Evolutionary conservation across 2,329 filamentous ascomycete genomes (phyloP).

Genomic region (Allantophomopsis cytisporea): DNA sequence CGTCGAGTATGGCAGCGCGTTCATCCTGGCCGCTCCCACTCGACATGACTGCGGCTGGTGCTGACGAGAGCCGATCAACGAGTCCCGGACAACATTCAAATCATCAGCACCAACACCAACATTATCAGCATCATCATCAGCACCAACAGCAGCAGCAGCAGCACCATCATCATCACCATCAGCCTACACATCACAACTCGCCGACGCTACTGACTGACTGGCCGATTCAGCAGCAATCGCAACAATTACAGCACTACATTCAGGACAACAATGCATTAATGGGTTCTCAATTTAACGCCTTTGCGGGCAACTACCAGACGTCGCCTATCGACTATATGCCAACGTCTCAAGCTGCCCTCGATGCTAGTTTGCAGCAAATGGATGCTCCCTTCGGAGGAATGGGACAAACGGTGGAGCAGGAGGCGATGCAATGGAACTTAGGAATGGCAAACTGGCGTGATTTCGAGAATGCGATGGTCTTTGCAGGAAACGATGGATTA

Average conservation of each 20-base stretch:
- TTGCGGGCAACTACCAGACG: constrained; percentile 15
- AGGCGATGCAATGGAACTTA: constrained; percentile 43
- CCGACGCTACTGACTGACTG: constrained; percentile 41
- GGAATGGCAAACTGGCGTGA: constrained; percentile 70
- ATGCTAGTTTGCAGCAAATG: constrained; percentile 40
- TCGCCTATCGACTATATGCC: constrained; percentile 26
- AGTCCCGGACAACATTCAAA: constrained; percentile 29
- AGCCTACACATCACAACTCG: constrained; percentile 31
- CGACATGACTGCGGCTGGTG: constrained; percentile 16
- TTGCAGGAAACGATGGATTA: constrained; percentile 30
- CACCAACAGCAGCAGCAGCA: constrained; percentile 12
- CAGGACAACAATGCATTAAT: constrained; percentile 18
- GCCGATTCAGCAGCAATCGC: constrained; percentile 30
- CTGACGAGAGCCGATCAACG: constrained; percentile 16
- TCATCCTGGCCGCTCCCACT: constrained; percentile 19
- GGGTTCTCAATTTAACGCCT: constrained; percentile 16
- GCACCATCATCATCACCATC: constrained; percentile 18
- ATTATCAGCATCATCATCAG: constrained; percentile 24
- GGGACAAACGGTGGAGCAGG: constrained; percentile 41
- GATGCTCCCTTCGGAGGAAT: constrained; percentile 46
- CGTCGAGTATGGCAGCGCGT: constrained; percentile 23
- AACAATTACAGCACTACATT: constrained; percentile 18
- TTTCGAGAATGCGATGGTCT: constrained; percentile 55
- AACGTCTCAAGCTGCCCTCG: constrained; percentile 47
- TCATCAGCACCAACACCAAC: constrained; percentile 25